phyloP scores from a whole-genome alignment of 2,329 filamentous ascomycete genomes.

The Phaeosphaeriaceae sp. region DNA sequence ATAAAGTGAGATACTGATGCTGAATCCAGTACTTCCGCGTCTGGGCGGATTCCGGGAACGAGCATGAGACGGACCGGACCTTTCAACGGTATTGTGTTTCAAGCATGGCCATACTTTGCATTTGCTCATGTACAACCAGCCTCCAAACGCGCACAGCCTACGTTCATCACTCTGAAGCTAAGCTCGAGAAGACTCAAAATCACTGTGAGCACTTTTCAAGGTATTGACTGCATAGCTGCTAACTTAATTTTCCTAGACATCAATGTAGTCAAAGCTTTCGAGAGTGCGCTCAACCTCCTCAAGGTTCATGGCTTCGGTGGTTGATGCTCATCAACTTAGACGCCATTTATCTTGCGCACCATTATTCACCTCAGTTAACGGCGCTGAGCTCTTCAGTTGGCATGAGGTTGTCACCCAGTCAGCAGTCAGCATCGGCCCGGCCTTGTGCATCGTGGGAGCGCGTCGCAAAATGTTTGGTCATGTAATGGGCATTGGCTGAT shows the following conservation, averaged over 20 bases:
- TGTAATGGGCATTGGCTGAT: no score
- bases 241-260: conserved; percentile 44
- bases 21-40: conserved; percentile 72
- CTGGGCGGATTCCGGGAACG: conserved; percentile 76
- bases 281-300: conserved; percentile 57
- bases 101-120: background rate
- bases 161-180: conserved; percentile 75
- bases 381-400: no score
- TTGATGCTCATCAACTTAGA: conserved; percentile 37
- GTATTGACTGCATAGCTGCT: no score
- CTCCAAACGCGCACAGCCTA: conserved; percentile 79
- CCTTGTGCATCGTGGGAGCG: no score
- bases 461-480: no score
- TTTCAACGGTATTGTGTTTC: conserved; percentile 67
- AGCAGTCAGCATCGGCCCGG: no score
- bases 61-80: conserved; percentile 77
- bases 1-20: background rate
- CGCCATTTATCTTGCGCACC: conserved; percentile 27
- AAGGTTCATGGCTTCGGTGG: conserved; percentile 26
- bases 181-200: conserved; percentile 74
- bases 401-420: no score
- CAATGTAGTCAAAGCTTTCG: conserved; percentile 55
- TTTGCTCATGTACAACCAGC: conserved; percentile 50
- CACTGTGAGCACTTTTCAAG: conserved; percentile 69
- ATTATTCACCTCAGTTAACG: conserved; percentile 9